These are phyloP conservation scores for Trichoderma parareesei DNA, from an alignment of 495 filamentous ascomycete species.

Conservation along the genomic window DNA sequence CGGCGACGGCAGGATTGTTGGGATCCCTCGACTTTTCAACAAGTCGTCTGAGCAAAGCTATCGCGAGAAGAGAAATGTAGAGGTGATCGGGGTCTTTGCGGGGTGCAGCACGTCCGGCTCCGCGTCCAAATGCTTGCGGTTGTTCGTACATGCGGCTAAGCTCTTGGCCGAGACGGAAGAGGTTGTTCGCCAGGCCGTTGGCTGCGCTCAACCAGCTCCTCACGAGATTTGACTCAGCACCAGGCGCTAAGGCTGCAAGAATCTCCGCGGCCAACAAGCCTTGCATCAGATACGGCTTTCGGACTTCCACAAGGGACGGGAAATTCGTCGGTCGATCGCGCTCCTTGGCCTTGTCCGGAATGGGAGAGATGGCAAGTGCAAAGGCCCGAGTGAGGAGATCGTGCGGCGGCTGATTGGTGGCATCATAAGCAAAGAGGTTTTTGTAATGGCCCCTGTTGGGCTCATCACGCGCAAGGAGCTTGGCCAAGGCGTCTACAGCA, in stretches of 20 bases:
- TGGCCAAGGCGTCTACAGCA: constrained; percentile 83
- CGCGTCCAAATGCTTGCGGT: constrained; percentile 25
- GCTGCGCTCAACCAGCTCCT: constrained; percentile 74
- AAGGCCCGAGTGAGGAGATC: constrained; percentile 87
- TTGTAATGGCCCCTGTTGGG: constrained; percentile 81
- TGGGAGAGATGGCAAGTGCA: constrained; percentile 73
- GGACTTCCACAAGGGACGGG: constrained; percentile 61
- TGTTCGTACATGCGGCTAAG: constrained; percentile 53
- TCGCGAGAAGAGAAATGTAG: constrained; percentile 60
- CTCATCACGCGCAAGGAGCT: constrained; percentile 86
- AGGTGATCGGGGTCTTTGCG: constrained; percentile 39
- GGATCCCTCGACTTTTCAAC: constrained; percentile 64
- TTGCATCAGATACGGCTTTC: constrained; percentile 83
- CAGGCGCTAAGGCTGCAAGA: constrained; percentile 64
- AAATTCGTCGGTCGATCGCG: constrained; percentile 37
- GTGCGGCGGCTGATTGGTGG: constrained; percentile 50
- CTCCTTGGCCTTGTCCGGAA: constrained; percentile 54
- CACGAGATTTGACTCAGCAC: constrained; percentile 62
- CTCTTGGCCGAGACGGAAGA: constrained; percentile 62
- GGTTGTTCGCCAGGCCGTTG: constrained; percentile 75
- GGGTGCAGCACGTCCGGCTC: constrained; percentile 22
- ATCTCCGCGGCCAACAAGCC: constrained; percentile 88
- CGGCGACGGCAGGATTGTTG: constrained; percentile 35
- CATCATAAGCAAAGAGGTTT: constrained; percentile 68
- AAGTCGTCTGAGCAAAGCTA: constrained; percentile 60